These are phyloP conservation scores for Phytophthora ramorum DNA, from an alignment of 352 stramenopile genomes.

Conservation along the genomic window DNA sequence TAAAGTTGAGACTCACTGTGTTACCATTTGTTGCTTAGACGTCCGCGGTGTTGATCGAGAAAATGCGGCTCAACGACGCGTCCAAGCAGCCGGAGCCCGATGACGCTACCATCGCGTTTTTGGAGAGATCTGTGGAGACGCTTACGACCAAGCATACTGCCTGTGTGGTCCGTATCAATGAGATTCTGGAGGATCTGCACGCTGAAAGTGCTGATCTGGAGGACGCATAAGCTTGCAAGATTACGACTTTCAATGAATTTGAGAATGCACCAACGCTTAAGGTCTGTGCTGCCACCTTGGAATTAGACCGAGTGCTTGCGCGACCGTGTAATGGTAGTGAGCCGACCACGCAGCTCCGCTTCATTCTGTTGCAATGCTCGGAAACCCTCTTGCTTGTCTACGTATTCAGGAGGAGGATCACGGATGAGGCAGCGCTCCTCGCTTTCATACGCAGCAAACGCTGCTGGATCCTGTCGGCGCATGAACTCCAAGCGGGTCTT, in stretches of 20 bases:
- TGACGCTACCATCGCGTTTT: conserved; percentile 52
- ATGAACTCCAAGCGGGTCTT: conserved; percentile 76
- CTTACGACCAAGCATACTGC: conserved; percentile 65
- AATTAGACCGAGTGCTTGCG: conserved; percentile 23
- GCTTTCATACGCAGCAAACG: conserved; percentile 59
- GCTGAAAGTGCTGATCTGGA: conserved; percentile 65
- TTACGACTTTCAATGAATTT: background rate
- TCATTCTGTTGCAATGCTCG: conserved; percentile 53
- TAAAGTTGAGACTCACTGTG: conserved; percentile 2
- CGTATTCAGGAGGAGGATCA: conserved; percentile 56
- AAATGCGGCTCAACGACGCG: conserved; percentile 70
- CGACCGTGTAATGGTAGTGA: conserved; percentile 54
- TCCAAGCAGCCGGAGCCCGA: conserved; percentile 48
- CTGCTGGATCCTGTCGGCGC: conserved; percentile 61
- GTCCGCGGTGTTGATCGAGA: conserved; percentile 82
- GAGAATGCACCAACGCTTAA: background rate
- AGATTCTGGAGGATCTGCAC: conserved; percentile 73
- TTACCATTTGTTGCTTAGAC: conserved; percentile 46
- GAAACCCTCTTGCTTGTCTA: conserved; percentile 55
- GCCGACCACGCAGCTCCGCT: conserved; percentile 55
- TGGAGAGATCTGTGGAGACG: conserved; percentile 65
- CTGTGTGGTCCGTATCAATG: conserved; percentile 82
- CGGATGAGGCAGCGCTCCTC: conserved; percentile 50
- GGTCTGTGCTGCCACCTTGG: background rate
- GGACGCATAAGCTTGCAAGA: conserved; percentile 23